Base-by-base conservation (phyloP, 345 rosid genomes). In the Linum trigynum region DNA sequence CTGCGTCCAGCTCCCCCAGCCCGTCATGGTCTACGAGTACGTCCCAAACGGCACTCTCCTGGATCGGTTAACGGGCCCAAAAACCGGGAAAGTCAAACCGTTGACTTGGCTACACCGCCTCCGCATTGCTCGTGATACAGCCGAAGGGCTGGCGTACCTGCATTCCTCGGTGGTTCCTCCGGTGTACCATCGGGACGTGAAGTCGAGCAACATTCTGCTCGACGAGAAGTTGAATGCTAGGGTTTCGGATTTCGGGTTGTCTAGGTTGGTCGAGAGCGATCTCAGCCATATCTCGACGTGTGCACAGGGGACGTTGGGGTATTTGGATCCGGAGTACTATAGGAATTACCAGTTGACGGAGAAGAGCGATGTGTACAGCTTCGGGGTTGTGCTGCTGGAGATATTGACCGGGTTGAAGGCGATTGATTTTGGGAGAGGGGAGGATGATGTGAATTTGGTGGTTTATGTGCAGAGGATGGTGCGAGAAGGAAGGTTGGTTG, bases 261-360 rank as follows among this genome's bases (percentile, higher is more conserved):
- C 87, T 2, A 74, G 85, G 43, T 63, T 83, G 61, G 83, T 80
- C 11, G 62, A 61, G 5, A 78, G 75, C 1, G 85, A 83, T 41
- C 3, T 69, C 72, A 83, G 76, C 51, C 87, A 80, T 65, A 67
- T 83, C 42, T 71, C 81, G 2, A 83, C 87, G 2, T 78, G 87
- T 39, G 84, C 85, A 0, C 87, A 83, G 12, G 87, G 87, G 3
- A 83, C 83, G 0, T 63, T 83, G 0, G 86, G 86, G 3, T 83
- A 83, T 63, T 63, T 83, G 1, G 86, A 83, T 56, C 86, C 86
- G 0, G 79, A 80, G 58, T 83, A 83, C 51, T 83, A 76, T 65
- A 65, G 69, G 57, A 80, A 78, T 40, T 82, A 64, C 32, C 32
- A 23, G 32, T 23, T 23, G 32, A 23, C 32, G 32, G 32, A 23